A percentile compares a stretch with the other conserved stretches of the same genome.
Conservation (phyloP, 2,329 filamentous ascomycete species). For the Daldinia sp. region DNA sequence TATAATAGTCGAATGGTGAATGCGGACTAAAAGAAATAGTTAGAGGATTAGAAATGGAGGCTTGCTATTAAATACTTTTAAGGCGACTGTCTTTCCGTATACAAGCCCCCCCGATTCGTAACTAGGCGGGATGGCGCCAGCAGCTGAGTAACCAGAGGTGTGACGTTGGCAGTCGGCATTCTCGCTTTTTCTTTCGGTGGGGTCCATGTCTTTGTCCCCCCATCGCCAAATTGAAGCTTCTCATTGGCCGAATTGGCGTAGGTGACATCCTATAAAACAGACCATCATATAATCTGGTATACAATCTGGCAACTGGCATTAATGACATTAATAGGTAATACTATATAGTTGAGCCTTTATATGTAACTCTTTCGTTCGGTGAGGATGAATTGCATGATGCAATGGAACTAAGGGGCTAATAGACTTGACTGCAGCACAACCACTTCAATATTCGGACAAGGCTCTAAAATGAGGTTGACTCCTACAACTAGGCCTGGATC, state of each 20-base stretch:
- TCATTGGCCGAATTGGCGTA: slow-evolving; percentile 23
- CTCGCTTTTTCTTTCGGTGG: slow-evolving; percentile 40
- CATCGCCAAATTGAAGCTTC: slow-evolving; percentile 11
- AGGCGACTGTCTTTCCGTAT: slow-evolving; percentile 10
- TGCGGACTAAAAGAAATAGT: not conserved
- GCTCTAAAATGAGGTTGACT: too few species aligned
- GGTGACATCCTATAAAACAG: not conserved
- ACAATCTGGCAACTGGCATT: not conserved
- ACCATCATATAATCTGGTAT: not conserved
- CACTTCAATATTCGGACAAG: not conserved
- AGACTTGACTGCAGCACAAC: not conserved
- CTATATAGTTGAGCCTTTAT: not conserved
- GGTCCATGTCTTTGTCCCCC: slow-evolving; percentile 29
- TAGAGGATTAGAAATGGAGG: slow-evolving; percentile 9
- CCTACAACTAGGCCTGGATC: not conserved
- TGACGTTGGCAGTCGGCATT: slow-evolving; percentile 41
- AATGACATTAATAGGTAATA: not conserved
- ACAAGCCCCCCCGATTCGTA: slow-evolving; percentile 14
- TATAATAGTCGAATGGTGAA: slow-evolving; percentile 6
- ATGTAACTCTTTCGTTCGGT: not conserved
- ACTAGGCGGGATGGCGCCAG: slow-evolving; percentile 34
- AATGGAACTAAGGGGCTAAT: not conserved
- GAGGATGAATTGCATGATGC: not conserved
- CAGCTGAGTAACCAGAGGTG: slow-evolving; percentile 18
- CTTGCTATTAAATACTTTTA: slow-evolving; percentile 32